Conservation (phyloP, 352 stramenopile genomes). For the Paralagenidium karlingii region DNA sequence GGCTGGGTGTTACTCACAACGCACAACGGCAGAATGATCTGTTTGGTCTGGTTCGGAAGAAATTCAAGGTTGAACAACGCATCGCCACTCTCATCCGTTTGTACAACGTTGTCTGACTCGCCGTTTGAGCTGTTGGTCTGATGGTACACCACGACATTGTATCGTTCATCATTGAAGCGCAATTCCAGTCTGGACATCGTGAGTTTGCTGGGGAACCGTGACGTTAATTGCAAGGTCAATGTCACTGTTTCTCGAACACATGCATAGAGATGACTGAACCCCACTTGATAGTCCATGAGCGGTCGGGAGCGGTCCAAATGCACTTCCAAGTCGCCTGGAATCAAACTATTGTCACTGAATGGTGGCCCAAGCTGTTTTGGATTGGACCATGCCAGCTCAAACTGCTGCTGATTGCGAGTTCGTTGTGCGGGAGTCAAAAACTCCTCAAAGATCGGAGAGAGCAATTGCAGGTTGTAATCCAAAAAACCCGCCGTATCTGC, state of each 20-base stretch:
- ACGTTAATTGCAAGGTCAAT: constrained; percentile 31
- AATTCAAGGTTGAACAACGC: constrained; percentile 38
- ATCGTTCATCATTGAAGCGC: constrained; percentile 63
- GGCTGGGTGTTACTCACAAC: constrained; percentile 39
- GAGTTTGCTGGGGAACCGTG: constrained; percentile 36
- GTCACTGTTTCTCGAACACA: constrained; percentile 54
- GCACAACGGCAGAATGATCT: constrained; percentile 30
- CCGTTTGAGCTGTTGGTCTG: too few species aligned
- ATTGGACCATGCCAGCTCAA: constrained; percentile 49
- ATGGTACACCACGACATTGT: constrained; percentile 50
- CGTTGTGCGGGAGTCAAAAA: constrained; percentile 49
- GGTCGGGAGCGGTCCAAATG: constrained; percentile 31
- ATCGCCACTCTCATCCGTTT: constrained; percentile 15
- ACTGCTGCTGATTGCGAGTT: constrained; percentile 33
- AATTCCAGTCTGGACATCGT: constrained; percentile 53
- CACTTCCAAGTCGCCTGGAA: constrained; percentile 19
- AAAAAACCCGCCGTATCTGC: constrained; percentile 60
- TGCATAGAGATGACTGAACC: constrained; percentile 51
- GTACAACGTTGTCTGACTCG: background rate
- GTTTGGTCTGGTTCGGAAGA: constrained; percentile 14
- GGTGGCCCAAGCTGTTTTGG: constrained; percentile 19
- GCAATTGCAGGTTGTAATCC: constrained; percentile 62
- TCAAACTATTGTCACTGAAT: constrained; percentile 21
- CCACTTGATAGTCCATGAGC: constrained; percentile 30
- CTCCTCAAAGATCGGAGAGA: constrained; percentile 58